A percentile compares a stretch with the other conserved stretches of the same genome.
These are phyloP conservation scores for Persicaria maculosa DNA, from an alignment of 148 eudicot species.

Conservation along the genomic window DNA sequence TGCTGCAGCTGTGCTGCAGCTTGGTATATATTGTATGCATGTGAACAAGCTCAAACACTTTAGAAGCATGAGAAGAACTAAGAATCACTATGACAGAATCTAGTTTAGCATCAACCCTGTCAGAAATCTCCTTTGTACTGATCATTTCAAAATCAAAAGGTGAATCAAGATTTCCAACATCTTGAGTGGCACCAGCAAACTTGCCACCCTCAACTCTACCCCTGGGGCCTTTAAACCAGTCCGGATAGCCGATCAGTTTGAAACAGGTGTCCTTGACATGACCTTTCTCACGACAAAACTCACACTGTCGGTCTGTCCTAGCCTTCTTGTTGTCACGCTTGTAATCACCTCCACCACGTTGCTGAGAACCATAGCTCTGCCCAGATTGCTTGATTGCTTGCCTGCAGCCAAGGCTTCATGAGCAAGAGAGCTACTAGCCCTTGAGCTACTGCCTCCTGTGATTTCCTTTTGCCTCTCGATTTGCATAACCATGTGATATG, in stretches of 20 bases:
- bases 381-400: no score
- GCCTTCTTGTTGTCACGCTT: background rate
- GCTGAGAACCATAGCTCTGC: background rate
- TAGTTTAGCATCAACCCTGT: no score
- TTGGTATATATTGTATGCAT: no score
- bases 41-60: no score
- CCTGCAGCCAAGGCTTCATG: background rate
- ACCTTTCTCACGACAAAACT: background rate
- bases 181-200: background rate
- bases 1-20: no score
- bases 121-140: no score
- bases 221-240: background rate
- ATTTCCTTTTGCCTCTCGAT: background rate
- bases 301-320: background rate
- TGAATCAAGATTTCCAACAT: background rate
- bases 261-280: background rate
- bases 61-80: no score
- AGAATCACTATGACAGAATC: no score
- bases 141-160: background rate
- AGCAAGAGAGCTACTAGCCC: background rate
- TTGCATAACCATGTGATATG: background rate
- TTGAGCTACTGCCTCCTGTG: background rate
- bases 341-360: background rate
- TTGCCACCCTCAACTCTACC: background rate
- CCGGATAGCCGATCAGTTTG: background rate